phyloP scores from a whole-genome alignment of 2,329 filamentous ascomycete genomes.

The Curvularia eragrostidis region DNA sequence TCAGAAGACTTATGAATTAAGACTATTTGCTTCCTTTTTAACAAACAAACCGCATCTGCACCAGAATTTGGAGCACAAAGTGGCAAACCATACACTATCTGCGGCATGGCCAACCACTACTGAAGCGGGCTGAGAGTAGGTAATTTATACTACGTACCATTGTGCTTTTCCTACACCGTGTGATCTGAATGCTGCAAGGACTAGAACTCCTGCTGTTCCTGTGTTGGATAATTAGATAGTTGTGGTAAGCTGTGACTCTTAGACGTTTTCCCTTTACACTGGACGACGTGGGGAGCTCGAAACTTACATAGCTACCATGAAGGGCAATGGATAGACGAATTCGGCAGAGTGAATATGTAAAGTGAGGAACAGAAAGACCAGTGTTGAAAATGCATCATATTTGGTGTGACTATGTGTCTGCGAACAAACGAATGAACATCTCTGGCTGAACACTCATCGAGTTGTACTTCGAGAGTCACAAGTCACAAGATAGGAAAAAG shows the following conservation, averaged over 20 bases:
- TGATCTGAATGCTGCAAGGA: neutral
- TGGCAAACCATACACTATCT: neutral
- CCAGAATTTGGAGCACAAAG: neutral
- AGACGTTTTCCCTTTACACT: neutral
- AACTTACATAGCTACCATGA: neutral
- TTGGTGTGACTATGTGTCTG: neutral
- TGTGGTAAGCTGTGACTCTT: neutral
- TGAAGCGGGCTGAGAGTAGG: neutral
- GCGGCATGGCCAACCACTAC: neutral
- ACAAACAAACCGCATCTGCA: neutral
- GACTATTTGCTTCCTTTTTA: slow-evolving; percentile 6
- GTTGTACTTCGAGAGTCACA: neutral
- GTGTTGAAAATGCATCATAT: neutral
- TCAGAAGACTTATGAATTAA: slow-evolving; percentile 30
- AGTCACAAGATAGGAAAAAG: neutral
- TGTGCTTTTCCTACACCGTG: neutral
- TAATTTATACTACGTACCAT: neutral
- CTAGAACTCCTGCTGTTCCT: neutral
- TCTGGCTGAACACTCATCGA: neutral
- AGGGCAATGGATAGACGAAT: neutral
- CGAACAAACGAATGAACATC: neutral
- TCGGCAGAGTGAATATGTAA: neutral
- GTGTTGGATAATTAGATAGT: neutral
- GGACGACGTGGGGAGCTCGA: neutral
- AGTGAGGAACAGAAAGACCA: neutral